These are phyloP conservation scores for Musa balbisiana DNA, from an alignment of 202 grass and related monocot genomes.

Conservation along the genomic window DNA sequence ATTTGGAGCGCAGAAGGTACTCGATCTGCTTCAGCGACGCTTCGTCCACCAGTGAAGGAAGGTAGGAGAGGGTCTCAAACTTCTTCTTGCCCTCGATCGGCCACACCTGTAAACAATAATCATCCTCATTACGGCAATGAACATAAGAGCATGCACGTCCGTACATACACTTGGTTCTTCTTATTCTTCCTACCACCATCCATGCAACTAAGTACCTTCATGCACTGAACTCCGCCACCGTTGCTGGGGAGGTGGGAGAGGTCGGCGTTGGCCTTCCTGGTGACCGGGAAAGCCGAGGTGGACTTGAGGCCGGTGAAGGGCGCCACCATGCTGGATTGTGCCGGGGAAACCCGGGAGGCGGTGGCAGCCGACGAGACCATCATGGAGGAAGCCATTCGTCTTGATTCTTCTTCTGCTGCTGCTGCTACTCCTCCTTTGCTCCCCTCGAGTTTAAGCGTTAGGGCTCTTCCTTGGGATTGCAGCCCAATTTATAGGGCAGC, in stretches of 20 bases:
- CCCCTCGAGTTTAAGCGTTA: too few species aligned
- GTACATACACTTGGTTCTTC: too few species aligned
- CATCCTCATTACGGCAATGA: too few species aligned
- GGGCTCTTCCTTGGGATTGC: too few species aligned
- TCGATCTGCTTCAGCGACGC: slow-evolving; percentile 8
- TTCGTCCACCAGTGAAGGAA: not conserved
- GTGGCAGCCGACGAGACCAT: slow-evolving; percentile 9
- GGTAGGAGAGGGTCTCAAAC: slow-evolving; percentile 18
- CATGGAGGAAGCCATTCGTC: slow-evolving; percentile 17
- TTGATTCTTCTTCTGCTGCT: too few species aligned
- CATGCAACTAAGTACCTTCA: not conserved
- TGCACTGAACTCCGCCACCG: slow-evolving; percentile 23
- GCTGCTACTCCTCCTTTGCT: too few species aligned
- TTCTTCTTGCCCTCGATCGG: slow-evolving; percentile 11
- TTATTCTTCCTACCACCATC: too few species aligned
- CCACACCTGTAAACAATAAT: slow-evolving; percentile 6
- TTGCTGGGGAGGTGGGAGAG: slow-evolving; percentile 22
- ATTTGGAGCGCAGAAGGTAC: not conserved
- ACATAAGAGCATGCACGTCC: too few species aligned
- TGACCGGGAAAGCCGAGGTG: slow-evolving; percentile 3
- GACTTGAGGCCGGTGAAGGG: slow-evolving; percentile 26
- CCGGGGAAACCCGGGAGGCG: not conserved
- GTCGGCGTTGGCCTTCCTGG: not conserved
- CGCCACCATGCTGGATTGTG: slow-evolving; percentile 11
- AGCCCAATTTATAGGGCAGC: too few species aligned